A percentile compares a stretch with the other conserved stretches of the same genome.
These are phyloP conservation scores for Pythium oligandrum DNA, from an alignment of 352 stramenopile species.

Conservation along the genomic window DNA sequence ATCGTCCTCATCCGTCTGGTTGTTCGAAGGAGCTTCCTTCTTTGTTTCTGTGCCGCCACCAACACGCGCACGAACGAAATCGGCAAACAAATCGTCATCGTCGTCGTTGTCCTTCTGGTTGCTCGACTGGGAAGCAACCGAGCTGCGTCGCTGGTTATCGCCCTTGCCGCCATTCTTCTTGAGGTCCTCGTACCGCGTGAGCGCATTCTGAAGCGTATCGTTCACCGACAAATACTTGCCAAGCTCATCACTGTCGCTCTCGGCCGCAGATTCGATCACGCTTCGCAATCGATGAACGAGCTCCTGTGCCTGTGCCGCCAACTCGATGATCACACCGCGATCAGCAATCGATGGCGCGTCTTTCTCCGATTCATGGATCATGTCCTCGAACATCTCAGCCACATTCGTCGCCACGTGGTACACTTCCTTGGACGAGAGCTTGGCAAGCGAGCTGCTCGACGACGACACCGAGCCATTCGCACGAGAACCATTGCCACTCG, in stretches of 20 bases:
- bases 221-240: slow-evolving; percentile 69
- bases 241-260: slow-evolving; percentile 49
- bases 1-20: slow-evolving; percentile 46
- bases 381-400: slow-evolving; percentile 80
- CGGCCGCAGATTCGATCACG: slow-evolving; percentile 56
- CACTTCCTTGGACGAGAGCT: slow-evolving; percentile 51
- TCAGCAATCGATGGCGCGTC: slow-evolving; percentile 30
- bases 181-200: slow-evolving; percentile 56
- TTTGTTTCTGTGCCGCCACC: slow-evolving; percentile 20
- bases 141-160: slow-evolving; percentile 12
- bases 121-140: neutral
- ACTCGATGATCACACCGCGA: slow-evolving; percentile 64
- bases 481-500: neutral
- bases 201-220: slow-evolving; percentile 49
- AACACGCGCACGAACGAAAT: slow-evolving; percentile 47
- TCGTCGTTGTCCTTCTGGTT: slow-evolving; percentile 27
- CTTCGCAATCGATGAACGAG: slow-evolving; percentile 57
- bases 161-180: slow-evolving; percentile 11
- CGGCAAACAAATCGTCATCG: slow-evolving; percentile 52
- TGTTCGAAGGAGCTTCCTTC: slow-evolving; percentile 11
- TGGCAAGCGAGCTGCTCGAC: slow-evolving; percentile 24
- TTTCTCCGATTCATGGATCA: slow-evolving; percentile 66
- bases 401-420: slow-evolving; percentile 64
- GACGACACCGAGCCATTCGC: neutral
- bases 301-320: slow-evolving; percentile 52